Percentiles rank a stretch among this genome's conserved stretches.
These are phyloP conservation scores for Penicillium sp. DNA, from an alignment of 2,329 filamentous ascomycete genomes.

Conservation along the genomic window DNA sequence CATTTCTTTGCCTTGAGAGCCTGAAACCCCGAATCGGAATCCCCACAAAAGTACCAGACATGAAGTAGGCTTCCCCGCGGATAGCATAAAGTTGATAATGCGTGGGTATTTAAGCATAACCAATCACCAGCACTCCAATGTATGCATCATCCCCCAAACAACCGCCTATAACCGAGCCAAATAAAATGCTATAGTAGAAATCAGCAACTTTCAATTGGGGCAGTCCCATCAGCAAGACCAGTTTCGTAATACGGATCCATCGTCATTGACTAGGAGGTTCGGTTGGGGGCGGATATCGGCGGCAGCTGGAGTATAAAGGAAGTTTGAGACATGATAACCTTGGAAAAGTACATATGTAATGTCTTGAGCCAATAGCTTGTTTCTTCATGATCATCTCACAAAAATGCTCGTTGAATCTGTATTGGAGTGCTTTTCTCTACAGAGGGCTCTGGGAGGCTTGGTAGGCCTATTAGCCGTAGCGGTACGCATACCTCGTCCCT, in stretches of 20 bases:
- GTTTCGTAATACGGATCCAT: background rate
- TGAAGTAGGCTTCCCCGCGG: conserved; percentile 2
- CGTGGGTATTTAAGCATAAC: conserved; percentile 5
- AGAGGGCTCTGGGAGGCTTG: conserved; percentile 16
- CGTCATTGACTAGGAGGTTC: conserved; percentile 15
- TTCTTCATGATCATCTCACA: conserved; percentile 7
- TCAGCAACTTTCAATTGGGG: background rate
- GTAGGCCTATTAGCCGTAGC: conserved; percentile 17
- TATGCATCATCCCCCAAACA: background rate
- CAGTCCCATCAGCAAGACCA: background rate
- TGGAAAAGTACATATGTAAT: background rate
- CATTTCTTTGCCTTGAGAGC: background rate
- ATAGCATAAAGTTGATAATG: background rate
- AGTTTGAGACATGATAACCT: background rate
- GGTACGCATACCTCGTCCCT: conserved; percentile 15
- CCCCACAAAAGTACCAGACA: conserved; percentile 5
- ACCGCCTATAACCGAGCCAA: conserved; percentile 6
- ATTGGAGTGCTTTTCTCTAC: conserved; percentile 17
- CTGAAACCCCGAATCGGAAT: background rate
- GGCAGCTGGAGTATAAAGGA: conserved; percentile 19
- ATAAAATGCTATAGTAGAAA: background rate
- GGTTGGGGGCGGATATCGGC: conserved; percentile 25
- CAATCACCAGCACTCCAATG: background rate
- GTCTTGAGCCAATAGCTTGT: background rate
- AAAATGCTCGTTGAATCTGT: conserved; percentile 27